Conservation (phyloP, 2,329 filamentous ascomycete genomes). For the Alternaria brassicae region DNA sequence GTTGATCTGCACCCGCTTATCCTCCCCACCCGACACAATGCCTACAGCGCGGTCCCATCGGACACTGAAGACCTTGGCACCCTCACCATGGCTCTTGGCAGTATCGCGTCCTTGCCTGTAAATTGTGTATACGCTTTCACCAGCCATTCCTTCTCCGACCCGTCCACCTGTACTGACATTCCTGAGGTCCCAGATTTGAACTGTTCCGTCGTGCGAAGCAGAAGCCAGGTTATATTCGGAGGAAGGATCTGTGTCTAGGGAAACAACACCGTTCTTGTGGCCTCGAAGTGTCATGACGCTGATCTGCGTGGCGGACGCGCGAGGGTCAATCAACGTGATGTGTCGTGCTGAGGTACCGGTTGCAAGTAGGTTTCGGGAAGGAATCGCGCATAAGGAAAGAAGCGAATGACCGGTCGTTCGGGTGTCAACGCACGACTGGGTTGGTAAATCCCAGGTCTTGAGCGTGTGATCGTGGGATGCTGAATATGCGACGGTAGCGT, state of each 20-base stretch:
- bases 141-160: conserved; percentile 59
- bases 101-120: conserved; percentile 71
- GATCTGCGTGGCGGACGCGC: conserved; percentile 76
- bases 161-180: conserved; percentile 68
- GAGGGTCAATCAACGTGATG: conserved; percentile 91
- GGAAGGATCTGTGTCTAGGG: conserved; percentile 65
- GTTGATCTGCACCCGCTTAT: conserved; percentile 94
- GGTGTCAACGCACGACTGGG: conserved; percentile 77
- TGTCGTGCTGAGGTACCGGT: conserved; percentile 85
- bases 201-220: conserved; percentile 90
- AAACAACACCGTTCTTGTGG: conserved; percentile 76
- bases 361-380: conserved; percentile 67
- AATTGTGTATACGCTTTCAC: conserved; percentile 78
- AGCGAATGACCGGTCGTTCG: conserved; percentile 84
- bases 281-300: conserved; percentile 90
- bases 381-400: conserved; percentile 77
- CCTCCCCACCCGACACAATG: conserved; percentile 90
- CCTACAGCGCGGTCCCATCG: conserved; percentile 86
- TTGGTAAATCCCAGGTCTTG: conserved; percentile 89
- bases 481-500: conserved; percentile 89
- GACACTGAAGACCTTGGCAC: conserved; percentile 88
- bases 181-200: conserved; percentile 91
- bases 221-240: conserved; percentile 86
- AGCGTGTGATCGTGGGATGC: conserved; percentile 90
- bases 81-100: conserved; percentile 72